These are phyloP conservation scores for Ligustrum vulgare DNA, from an alignment of 257 asterid genomes.

Conservation along the genomic window DNA sequence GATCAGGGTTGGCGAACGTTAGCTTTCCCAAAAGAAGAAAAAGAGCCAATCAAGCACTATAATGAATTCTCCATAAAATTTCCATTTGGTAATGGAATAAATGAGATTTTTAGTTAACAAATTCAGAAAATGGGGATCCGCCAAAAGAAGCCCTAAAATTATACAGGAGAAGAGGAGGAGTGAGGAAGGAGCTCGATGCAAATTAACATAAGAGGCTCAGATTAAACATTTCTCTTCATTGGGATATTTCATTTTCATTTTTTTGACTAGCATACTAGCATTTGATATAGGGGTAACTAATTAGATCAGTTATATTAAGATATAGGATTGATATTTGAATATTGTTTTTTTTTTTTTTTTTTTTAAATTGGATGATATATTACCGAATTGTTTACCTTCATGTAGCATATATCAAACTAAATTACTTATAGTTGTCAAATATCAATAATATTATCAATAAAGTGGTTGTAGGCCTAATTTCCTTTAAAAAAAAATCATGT, in stretches of 20 bases:
- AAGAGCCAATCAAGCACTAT: slow-evolving; percentile 46
- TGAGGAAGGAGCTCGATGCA: slow-evolving; percentile 50
- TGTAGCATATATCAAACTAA: no score
- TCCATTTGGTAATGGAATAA: slow-evolving; percentile 42
- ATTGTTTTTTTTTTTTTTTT: no score
- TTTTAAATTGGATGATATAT: no score
- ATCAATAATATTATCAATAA: no score
- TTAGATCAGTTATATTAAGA: no score
- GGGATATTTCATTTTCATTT: slow-evolving; percentile 20
- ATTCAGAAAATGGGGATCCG: neutral
- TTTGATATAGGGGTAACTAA: no score
- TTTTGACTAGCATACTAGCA: no score
- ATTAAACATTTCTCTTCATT: slow-evolving; percentile 21
- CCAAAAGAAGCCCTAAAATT: slow-evolving; percentile 8
- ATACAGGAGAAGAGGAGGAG: slow-evolving; percentile 23
- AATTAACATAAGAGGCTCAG: slow-evolving; percentile 50
- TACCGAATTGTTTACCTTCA: no score
- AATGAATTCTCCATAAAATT: slow-evolving; percentile 22
- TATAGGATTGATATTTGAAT: no score
- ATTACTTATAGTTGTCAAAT: no score
- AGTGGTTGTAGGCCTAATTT: no score
- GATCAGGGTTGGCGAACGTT: slow-evolving; percentile 45
- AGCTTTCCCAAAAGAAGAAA: slow-evolving; percentile 45
- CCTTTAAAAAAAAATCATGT: no score
- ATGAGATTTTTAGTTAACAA: slow-evolving; percentile 20